phyloP scores from a whole-genome alignment of 2,329 filamentous ascomycete genomes.

The Cercospora citrullina region DNA sequence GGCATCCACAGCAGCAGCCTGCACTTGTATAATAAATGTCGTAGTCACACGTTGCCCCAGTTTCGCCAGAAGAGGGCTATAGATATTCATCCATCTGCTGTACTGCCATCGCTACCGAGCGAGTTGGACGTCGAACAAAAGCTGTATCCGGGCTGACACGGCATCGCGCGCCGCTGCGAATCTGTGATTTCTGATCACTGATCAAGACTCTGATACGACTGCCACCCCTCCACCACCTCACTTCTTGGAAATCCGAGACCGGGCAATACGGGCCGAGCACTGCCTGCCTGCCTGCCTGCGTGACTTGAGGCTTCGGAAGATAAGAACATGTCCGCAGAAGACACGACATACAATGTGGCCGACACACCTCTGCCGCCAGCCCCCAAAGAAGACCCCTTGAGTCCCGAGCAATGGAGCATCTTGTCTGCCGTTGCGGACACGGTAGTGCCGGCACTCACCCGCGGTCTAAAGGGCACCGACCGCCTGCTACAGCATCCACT shows the following conservation, averaged over 20 bases:
- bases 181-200: not conserved
- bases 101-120: not conserved
- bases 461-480: constrained; percentile 23
- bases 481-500: constrained; percentile 33
- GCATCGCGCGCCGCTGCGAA: not conserved
- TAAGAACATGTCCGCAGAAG: constrained; percentile 26
- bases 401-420: constrained; percentile 58
- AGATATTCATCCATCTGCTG: not conserved
- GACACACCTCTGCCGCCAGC: constrained; percentile 43
- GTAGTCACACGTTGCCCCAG: not conserved
- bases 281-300: not conserved
- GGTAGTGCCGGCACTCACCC: constrained; percentile 59
- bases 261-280: constrained; percentile 12
- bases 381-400: constrained; percentile 51
- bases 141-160: not conserved
- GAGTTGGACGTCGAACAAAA: not conserved
- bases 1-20: not conserved
- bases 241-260: not conserved
- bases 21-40: not conserved
- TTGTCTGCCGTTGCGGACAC: constrained; percentile 59
- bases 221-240: not conserved
- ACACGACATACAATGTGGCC: constrained; percentile 20
- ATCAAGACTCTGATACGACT: not conserved
- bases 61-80: not conserved
- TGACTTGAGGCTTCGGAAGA: constrained; percentile 1